A percentile compares a stretch with the other conserved stretches of the same genome.
Evolutionary conservation across 108 stramenopile species (phyloP).

Genomic region (Asterionellopsis glacialis): DNA sequence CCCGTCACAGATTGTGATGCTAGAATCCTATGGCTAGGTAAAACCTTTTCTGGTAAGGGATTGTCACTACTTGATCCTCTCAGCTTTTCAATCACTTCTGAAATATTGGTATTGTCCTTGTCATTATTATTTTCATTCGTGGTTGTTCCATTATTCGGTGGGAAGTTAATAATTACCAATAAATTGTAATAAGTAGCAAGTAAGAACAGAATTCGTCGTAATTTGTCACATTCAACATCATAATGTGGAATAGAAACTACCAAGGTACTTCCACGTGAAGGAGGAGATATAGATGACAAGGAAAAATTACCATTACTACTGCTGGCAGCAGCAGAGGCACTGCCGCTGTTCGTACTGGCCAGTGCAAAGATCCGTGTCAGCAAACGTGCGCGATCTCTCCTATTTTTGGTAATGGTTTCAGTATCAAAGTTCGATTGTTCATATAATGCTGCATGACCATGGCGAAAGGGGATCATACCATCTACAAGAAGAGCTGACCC

Average conservation of each 20-base stretch:
- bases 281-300: constrained; percentile 1
- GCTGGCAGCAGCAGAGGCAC: too few species aligned
- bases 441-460: constrained; percentile 8
- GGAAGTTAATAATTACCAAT: constrained; percentile 22
- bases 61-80: not conserved
- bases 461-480: constrained; percentile 13
- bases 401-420: constrained; percentile 2
- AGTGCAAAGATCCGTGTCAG: constrained; percentile 7
- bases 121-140: not conserved
- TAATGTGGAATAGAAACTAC: constrained; percentile 10
- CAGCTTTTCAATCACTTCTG: not conserved
- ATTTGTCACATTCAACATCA: constrained; percentile 12
- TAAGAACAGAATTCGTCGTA: constrained; percentile 10
- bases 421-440: not conserved
- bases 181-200: constrained; percentile 27
- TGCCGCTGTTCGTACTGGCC: not conserved
- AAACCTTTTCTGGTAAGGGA: constrained; percentile 4
- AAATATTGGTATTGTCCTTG: not conserved
- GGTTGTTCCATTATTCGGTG: not conserved
- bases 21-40: constrained; percentile 34
- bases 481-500: constrained; percentile 6
- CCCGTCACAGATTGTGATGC: constrained; percentile 18
- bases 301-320: not conserved
- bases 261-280: constrained; percentile 19
- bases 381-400: constrained; percentile 18